Base-by-base conservation (phyloP, 2,329 filamentous ascomycete genomes). In the Fusarium gaditjirri region DNA sequence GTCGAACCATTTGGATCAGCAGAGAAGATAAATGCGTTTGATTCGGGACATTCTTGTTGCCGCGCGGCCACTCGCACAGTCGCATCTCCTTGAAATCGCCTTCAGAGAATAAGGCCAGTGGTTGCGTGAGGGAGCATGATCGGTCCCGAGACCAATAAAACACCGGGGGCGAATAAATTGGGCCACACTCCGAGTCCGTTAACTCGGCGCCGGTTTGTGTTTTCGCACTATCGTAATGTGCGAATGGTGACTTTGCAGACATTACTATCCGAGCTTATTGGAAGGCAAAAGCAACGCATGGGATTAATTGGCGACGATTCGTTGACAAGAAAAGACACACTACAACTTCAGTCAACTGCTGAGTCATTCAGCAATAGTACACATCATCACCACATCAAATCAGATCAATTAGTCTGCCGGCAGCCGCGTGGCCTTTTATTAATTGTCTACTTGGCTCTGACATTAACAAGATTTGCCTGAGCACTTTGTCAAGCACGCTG, bases 1-100 rank as follows among this genome's bases (percentile, higher is more conserved):
- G 61, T 71, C 74, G 75, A 77, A 75, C 69, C 74, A 75, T 66
- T 44, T 52, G 62, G 72, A 74, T 56, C 52, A 36, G 55, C 52
- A 50, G 49, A 65, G 67, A 69, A 73, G 35, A 38, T 25, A 25
- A 55, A 59, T 61, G 9, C 27, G n/a, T 29, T 42, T 21, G 56
- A 38, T 60, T 63, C 56, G 57, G 57, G 60, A 36, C 56, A 58
- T 52, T 65, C 21, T 60, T 54, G 21, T 63, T 61, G 75, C 75
- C 75, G 75, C 75, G 75, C 75, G 75, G 69, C 68, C 70, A 70
- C 61, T 57, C 33, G 41, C 65, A 53, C 62, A 67, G 27, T 42
- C 36, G 13, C 25, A 23, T 10, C 23, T 50, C 7, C 13, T 58
- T 42, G 21, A 43, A 47, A 64, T 64, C 44, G 65, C 65, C 65